Evolutionary conservation across 2,329 filamentous ascomycete genomes (phyloP).

Genomic region (Drechslerella coelobrocha): DNA sequence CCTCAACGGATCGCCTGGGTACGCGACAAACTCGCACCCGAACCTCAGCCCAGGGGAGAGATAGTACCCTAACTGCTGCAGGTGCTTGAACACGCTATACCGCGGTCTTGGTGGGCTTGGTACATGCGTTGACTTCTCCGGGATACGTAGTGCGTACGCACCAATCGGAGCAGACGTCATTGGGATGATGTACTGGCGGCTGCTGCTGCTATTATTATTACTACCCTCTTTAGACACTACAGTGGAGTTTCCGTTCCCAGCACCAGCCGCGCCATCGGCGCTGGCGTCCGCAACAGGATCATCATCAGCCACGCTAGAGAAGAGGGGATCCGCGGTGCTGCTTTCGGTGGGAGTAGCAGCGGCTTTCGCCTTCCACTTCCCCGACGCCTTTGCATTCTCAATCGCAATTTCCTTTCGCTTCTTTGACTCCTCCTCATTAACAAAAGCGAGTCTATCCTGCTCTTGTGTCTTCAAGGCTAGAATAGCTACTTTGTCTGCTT

Average conservation of each 20-base stretch:
- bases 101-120: constrained; percentile 60
- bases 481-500: constrained; percentile 27
- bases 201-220: constrained; percentile 60
- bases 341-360: not conserved
- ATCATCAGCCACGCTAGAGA: constrained; percentile 9
- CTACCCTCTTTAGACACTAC: constrained; percentile 53
- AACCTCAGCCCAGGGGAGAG: constrained; percentile 92
- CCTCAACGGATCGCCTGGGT: constrained; percentile 90
- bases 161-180: constrained; percentile 60
- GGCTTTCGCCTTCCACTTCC: constrained; percentile 34
- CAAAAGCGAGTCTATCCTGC: constrained; percentile 22
- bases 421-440: constrained; percentile 27
- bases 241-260: no score
- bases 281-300: constrained; percentile 17
- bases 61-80: constrained; percentile 82
- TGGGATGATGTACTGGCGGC: constrained; percentile 59
- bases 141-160: constrained; percentile 57
- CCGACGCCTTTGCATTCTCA: constrained; percentile 41
- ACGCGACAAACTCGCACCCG: constrained; percentile 91
- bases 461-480: constrained; percentile 26
- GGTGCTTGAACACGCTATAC: constrained; percentile 77
- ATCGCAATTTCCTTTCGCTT: constrained; percentile 35
- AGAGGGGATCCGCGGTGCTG: constrained; percentile 4
- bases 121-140: constrained; percentile 52
- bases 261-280: constrained; percentile 52